A percentile compares a stretch with the other conserved stretches of the same genome.
These are phyloP conservation scores for Pseudocercospora vitis DNA, from an alignment of 2,329 filamentous ascomycete genomes.

Conservation along the genomic window DNA sequence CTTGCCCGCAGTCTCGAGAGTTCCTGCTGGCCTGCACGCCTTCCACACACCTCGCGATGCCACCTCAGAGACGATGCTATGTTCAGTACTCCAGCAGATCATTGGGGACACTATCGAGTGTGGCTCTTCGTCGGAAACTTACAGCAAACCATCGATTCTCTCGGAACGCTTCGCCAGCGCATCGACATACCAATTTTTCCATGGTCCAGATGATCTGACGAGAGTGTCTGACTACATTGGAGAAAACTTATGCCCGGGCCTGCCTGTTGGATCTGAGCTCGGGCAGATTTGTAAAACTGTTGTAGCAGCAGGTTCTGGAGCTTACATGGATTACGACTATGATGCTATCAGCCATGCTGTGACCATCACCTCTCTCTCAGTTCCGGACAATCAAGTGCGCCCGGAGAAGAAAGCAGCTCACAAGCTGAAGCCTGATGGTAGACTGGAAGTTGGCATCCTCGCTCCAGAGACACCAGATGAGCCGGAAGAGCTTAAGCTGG, in stretches of 20 bases:
- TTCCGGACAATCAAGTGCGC: not conserved
- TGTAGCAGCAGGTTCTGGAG: slow-evolving; percentile 10
- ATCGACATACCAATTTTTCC: slow-evolving; percentile 69
- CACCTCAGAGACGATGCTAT: slow-evolving; percentile 47
- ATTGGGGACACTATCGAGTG: slow-evolving; percentile 62
- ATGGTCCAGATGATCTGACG: slow-evolving; percentile 59
- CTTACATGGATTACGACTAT: slow-evolving; percentile 73
- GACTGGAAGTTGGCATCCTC: slow-evolving; percentile 79
- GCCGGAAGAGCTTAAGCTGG: slow-evolving; percentile 72
- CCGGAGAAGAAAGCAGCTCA: not conserved
- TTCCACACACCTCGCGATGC: slow-evolving; percentile 64
- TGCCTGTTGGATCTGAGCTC: slow-evolving; percentile 32
- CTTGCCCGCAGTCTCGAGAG: slow-evolving; percentile 70
- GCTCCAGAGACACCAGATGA: slow-evolving; percentile 63
- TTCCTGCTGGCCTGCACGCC: slow-evolving; percentile 79
- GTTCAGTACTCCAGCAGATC: slow-evolving; percentile 56
- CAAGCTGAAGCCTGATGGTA: slow-evolving; percentile 17
- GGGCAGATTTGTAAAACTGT: slow-evolving; percentile 19
- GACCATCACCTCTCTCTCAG: slow-evolving; percentile 50
- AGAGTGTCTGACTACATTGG: slow-evolving; percentile 44
- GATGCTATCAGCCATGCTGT: slow-evolving; percentile 66
- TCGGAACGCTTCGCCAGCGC: slow-evolving; percentile 63
- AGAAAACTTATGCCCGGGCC: slow-evolving; percentile 10
- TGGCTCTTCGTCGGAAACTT: slow-evolving; percentile 42
- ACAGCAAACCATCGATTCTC: slow-evolving; percentile 48